These are phyloP conservation scores for Boletus vermiculosoides DNA, from an alignment of 768 basidiomycete species.

Conservation along the genomic window DNA sequence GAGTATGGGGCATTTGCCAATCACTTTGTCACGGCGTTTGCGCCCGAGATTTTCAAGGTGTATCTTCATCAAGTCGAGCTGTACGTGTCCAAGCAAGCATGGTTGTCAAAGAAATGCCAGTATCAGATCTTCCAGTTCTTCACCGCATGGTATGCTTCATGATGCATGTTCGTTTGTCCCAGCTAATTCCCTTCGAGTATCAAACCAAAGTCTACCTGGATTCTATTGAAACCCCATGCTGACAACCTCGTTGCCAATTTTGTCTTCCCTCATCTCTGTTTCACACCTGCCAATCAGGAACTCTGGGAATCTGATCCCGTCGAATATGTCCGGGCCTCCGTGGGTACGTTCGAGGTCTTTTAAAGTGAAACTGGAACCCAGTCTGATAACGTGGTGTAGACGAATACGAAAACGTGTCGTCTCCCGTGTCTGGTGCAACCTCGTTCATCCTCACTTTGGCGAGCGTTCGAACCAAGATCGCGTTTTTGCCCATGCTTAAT, in stretches of 20 bases:
- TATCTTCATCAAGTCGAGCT: conserved; percentile 68
- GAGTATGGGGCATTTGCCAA: conserved; percentile 72
- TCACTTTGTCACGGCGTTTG: conserved; percentile 75
- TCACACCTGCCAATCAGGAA: conserved; percentile 62
- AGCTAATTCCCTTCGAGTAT: conserved; percentile 50
- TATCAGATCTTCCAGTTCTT: conserved; percentile 85
- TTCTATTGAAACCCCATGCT: conserved; percentile 81
- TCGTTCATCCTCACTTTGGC: conserved; percentile 78
- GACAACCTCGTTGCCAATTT: conserved; percentile 75
- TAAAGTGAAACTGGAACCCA: neutral
- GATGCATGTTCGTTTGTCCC: neutral
- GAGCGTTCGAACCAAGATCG: conserved; percentile 75
- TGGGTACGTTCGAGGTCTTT: conserved; percentile 48
- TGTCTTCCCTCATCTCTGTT: conserved; percentile 84
- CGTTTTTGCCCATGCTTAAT: conserved; percentile 75
- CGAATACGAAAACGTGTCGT: conserved; percentile 76
- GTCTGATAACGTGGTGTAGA: conserved; percentile 44
- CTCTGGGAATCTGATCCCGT: conserved; percentile 82
- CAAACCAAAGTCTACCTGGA: conserved; percentile 92
- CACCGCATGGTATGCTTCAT: conserved; percentile 69
- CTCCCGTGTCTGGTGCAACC: conserved; percentile 75
- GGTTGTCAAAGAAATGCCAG: conserved; percentile 82
- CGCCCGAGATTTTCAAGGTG: conserved; percentile 82
- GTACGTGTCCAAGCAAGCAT: conserved; percentile 68
- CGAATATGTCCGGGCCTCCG: conserved; percentile 73